These are phyloP conservation scores for Camellia oleifera DNA, from an alignment of 179 eudicot genomes.

Conservation along the genomic window DNA sequence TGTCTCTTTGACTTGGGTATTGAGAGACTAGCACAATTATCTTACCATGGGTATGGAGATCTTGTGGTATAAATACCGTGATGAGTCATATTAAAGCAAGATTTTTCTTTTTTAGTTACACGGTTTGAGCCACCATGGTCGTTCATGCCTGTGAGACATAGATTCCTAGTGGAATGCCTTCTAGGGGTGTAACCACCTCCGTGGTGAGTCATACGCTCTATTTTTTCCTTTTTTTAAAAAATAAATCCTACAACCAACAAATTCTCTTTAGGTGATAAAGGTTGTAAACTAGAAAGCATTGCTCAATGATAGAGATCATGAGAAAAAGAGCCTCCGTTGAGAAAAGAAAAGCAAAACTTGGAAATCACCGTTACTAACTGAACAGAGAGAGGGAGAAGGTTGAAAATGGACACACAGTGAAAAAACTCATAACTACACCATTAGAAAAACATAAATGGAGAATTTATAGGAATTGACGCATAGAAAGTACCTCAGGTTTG, in stretches of 20 bases:
- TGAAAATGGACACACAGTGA: background rate
- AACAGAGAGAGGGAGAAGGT: background rate
- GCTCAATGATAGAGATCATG: background rate
- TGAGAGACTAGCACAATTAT: too few relatives aligned
- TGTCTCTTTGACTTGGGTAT: too few relatives aligned
- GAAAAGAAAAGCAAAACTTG: background rate
- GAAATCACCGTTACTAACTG: background rate
- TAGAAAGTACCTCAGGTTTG: constrained; percentile 5
- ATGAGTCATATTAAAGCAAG: too few relatives aligned
- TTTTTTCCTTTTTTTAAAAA: too few relatives aligned
- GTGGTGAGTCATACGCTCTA: too few relatives aligned
- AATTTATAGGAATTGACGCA: background rate
- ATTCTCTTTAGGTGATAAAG: background rate
- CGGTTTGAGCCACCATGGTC: too few relatives aligned
- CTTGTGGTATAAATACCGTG: too few relatives aligned
- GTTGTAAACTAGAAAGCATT: background rate
- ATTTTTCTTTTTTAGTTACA: too few relatives aligned
- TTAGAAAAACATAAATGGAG: background rate
- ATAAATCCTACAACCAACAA: background rate
- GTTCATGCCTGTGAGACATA: too few relatives aligned
- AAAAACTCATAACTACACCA: background rate
- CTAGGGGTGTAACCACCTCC: too few relatives aligned
- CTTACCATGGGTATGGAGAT: too few relatives aligned
- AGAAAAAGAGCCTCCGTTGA: background rate
- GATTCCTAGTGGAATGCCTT: too few relatives aligned